Conservation (phyloP, 768 basidiomycete genomes). For the Epithele typhae region DNA sequence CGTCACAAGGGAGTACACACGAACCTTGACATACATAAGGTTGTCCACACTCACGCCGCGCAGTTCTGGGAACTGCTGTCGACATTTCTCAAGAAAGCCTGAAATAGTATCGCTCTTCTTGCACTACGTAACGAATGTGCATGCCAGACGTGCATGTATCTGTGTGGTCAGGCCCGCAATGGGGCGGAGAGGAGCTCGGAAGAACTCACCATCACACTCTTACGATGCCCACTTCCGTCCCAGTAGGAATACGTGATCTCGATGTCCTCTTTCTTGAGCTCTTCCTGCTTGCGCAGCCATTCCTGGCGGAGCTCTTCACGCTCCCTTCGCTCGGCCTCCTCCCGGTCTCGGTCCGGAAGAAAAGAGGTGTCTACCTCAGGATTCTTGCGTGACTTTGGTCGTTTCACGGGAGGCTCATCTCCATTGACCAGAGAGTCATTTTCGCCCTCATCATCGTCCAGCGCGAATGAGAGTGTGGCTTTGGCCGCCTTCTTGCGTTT, state of each 20-base stretch:
- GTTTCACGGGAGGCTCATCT: slow-evolving; percentile 53
- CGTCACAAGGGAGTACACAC: slow-evolving; percentile 11
- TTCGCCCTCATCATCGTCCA: slow-evolving; percentile 74
- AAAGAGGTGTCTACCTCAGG: slow-evolving; percentile 97
- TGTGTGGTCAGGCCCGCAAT: slow-evolving; percentile 19
- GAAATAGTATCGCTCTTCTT: slow-evolving; percentile 94
- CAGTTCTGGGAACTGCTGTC: slow-evolving; percentile 90
- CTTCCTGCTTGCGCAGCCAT: slow-evolving; percentile 75
- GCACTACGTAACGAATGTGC: slow-evolving; percentile 51
- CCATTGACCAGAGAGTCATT: slow-evolving; percentile 27
- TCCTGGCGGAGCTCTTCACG: slow-evolving; percentile 85
- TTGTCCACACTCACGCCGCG: slow-evolving; percentile 90
- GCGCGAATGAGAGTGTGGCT: slow-evolving; percentile 85
- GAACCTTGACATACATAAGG: slow-evolving; percentile 95
- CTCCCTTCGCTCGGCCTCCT: slow-evolving; percentile 85
- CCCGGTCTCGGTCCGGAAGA: slow-evolving; percentile 95
- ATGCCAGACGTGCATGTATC: slow-evolving; percentile 16
- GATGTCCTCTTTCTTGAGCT: slow-evolving; percentile 68
- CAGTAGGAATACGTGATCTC: slow-evolving; percentile 96
- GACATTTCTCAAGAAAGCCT: slow-evolving; percentile 87
- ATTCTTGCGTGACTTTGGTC: slow-evolving; percentile 86
- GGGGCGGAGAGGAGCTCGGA: not conserved
- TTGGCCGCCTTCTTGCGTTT: slow-evolving; percentile 91
- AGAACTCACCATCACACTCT: slow-evolving; percentile 74
- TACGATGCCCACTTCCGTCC: slow-evolving; percentile 97